A percentile compares a stretch with the other conserved stretches of the same genome.
These are phyloP conservation scores for Melampsora larici-populina DNA, from an alignment of 1,284 basidiomycete species.

Conservation along the genomic window DNA sequence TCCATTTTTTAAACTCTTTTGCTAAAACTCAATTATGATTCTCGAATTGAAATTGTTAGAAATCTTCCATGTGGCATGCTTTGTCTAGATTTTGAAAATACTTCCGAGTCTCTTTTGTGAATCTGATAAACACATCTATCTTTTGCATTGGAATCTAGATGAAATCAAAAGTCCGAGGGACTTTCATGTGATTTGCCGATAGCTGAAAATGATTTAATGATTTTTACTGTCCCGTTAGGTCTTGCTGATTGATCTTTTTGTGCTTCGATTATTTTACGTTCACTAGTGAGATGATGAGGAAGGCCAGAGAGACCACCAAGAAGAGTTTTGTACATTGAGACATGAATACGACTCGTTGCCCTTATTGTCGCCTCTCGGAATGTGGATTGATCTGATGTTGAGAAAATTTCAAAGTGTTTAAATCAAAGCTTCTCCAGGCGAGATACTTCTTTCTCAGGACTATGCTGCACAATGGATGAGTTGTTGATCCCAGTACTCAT, in stretches of 20 bases:
- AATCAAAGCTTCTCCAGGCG: conserved; percentile 38
- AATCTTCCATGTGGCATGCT: conserved; percentile 39
- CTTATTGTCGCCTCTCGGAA: conserved; percentile 36
- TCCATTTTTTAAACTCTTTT: conserved; percentile 30
- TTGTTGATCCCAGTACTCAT: conserved; percentile 34
- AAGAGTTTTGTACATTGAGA: conserved; percentile 40
- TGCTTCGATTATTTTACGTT: conserved; percentile 42
- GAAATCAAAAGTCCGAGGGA: conserved; percentile 21
- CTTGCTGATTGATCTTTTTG: conserved; percentile 40
- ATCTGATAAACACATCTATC: conserved; percentile 25
- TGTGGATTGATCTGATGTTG: conserved; percentile 39
- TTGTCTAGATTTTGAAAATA: conserved; percentile 36
- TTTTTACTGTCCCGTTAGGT: conserved; percentile 28
- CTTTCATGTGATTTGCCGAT: conserved; percentile 42
- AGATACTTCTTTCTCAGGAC: conserved; percentile 31
- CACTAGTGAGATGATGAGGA: conserved; percentile 42
- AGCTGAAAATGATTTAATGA: conserved; percentile 34
- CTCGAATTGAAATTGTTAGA: conserved; percentile 31
- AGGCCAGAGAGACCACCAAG: conserved; percentile 39
- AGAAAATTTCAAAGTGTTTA: conserved; percentile 37
- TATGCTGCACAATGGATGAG: conserved; percentile 15
- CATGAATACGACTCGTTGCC: conserved; percentile 38
- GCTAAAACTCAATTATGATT: conserved; percentile 24
- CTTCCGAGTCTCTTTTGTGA: conserved; percentile 27
- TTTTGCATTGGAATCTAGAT: conserved; percentile 21